phyloP scores from a whole-genome alignment of 768 basidiomycete species.

The Lactarius psammicola region DNA sequence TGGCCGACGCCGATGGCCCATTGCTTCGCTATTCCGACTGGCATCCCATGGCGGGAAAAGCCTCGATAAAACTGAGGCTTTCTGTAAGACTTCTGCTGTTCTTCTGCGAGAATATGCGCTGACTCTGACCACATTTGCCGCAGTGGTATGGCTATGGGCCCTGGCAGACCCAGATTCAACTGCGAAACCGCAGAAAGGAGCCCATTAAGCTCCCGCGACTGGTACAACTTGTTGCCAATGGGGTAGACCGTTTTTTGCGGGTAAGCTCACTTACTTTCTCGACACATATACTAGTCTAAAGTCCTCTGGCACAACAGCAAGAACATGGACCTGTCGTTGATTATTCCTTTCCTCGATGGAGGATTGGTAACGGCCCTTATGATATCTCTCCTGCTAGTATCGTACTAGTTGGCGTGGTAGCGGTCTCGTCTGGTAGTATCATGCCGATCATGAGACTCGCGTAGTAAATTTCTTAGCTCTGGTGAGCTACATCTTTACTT shows the following conservation, averaged over 20 bases:
- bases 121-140: not conserved
- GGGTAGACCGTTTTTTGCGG: conserved; percentile 21
- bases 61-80: conserved; percentile 23
- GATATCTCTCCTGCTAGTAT: conserved; percentile 14
- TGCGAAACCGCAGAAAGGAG: conserved; percentile 22
- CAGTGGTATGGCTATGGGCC: conserved; percentile 19
- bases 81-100: not conserved
- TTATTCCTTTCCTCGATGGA: conserved; percentile 7
- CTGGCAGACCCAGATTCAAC: conserved; percentile 24
- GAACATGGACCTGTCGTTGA: conserved; percentile 13
- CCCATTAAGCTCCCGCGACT: conserved; percentile 21
- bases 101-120: not conserved
- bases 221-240: conserved; percentile 22
- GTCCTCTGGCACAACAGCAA: conserved; percentile 4
- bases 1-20: conserved; percentile 6
- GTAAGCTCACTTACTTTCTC: not conserved
- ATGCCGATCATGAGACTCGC: conserved; percentile 23
- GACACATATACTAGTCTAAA: not conserved
- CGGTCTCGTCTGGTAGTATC: conserved; percentile 20
- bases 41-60: conserved; percentile 21
- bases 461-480: not conserved
- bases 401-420: conserved; percentile 23
- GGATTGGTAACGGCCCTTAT: conserved; percentile 13
- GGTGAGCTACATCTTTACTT: not conserved
- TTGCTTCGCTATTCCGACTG: conserved; percentile 13